A percentile compares a stretch with the other conserved stretches of the same genome.
phyloP scores from a whole-genome alignment of 345 rosid species.

The Combretum micranthum region DNA sequence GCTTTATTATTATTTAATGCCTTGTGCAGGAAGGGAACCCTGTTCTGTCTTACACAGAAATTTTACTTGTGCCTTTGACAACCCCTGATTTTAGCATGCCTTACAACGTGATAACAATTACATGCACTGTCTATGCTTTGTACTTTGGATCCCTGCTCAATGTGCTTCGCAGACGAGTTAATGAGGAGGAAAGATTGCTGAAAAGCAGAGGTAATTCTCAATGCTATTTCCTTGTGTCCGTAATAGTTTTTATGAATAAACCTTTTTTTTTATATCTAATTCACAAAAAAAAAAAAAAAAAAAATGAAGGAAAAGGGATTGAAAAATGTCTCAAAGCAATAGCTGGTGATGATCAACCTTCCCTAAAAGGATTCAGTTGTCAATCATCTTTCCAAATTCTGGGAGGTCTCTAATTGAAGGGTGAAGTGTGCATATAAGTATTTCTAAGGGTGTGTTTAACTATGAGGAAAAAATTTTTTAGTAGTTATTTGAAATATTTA shows the following conservation, averaged over 20 bases:
- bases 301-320: too few species aligned
- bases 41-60: conserved; percentile 82
- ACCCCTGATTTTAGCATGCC: conserved; percentile 99
- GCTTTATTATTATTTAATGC: conserved; percentile 8
- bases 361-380: too few species aligned
- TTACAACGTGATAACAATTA: conserved; percentile 91
- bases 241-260: not conserved
- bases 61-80: conserved; percentile 78
- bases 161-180: conserved; percentile 59
- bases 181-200: conserved; percentile 77
- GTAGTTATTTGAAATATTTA: too few species aligned
- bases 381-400: too few species aligned
- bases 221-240: not conserved
- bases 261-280: not conserved
- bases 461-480: too few species aligned
- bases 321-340: not conserved
- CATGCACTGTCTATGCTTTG: conserved; percentile 84
- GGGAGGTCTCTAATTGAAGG: too few species aligned
- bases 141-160: conserved; percentile 89
- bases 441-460: too few species aligned
- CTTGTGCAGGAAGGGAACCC: conserved; percentile 54
- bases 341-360: not conserved
- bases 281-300: not conserved
- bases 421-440: too few species aligned
- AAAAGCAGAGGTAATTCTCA: conserved; percentile 49